Conservation (phyloP, 148 eudicot genomes). For the Cornus florida region DNA sequence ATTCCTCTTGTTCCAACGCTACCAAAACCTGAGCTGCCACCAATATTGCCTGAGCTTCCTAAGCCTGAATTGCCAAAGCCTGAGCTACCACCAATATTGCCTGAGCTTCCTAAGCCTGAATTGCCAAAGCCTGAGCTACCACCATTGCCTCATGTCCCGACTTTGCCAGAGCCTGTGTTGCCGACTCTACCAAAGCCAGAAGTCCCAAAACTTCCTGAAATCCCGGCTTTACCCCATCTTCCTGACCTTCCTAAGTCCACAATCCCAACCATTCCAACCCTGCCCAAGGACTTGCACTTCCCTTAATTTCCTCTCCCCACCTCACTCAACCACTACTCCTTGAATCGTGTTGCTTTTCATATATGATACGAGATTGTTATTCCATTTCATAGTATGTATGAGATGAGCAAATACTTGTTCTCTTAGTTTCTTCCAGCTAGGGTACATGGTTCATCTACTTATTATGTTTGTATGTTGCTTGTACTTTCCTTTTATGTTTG, state of each 20-base stretch:
- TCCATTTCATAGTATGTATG: no score
- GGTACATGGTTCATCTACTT: no score
- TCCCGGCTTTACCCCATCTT: constrained; percentile 13
- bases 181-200: constrained; percentile 12
- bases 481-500: no score
- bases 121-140: constrained; percentile 6
- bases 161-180: not conserved
- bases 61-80: no score
- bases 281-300: not conserved
- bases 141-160: not conserved
- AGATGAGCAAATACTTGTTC: no score
- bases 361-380: no score
- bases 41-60: no score
- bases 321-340: not conserved
- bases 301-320: not conserved
- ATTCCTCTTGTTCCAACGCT: not conserved
- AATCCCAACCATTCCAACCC: not conserved
- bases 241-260: not conserved
- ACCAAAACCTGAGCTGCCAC: constrained; percentile 13
- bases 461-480: no score
- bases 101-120: constrained; percentile 3
- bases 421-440: no score
- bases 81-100: constrained; percentile 6
- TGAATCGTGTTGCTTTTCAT: no score
- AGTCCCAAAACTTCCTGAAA: constrained; percentile 12